A percentile compares a stretch with the other conserved stretches of the same genome.
phyloP scores from a whole-genome alignment of 768 basidiomycete genomes.

The Auricularia sp. region DNA sequence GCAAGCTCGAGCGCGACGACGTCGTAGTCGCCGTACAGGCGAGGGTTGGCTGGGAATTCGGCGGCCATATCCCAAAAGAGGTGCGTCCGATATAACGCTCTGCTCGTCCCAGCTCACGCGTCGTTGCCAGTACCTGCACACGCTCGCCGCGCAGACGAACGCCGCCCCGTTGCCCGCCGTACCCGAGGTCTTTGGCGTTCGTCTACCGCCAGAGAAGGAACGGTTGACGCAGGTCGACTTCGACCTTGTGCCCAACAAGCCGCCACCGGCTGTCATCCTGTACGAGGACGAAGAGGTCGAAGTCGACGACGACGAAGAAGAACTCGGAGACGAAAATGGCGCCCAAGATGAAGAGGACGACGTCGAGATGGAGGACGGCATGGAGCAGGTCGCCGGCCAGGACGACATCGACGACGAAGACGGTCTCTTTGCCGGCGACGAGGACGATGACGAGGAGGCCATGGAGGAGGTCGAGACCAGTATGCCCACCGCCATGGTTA shows the following conservation, averaged over 20 bases:
- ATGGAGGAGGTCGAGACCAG: conserved; percentile 63
- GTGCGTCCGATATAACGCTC: conserved; percentile 29
- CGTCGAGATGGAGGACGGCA: conserved; percentile 57
- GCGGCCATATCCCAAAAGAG: conserved; percentile 82
- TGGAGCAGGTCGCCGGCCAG: conserved; percentile 6
- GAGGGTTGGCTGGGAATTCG: conserved; percentile 87
- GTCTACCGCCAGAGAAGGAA: conserved; percentile 55
- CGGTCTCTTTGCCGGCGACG: conserved; percentile 67
- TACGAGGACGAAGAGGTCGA: conserved; percentile 76
- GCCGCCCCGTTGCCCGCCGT: conserved; percentile 70
- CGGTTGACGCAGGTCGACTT: conserved; percentile 76
- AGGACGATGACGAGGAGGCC: conserved; percentile 62
- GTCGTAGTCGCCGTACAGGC: conserved; percentile 74
- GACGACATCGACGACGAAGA: conserved; percentile 61
- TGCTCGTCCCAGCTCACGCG: background rate
- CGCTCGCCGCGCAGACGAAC: conserved; percentile 77
- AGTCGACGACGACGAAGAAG: conserved; percentile 63
- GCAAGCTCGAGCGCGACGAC: conserved; percentile 79
- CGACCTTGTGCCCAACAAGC: conserved; percentile 76
- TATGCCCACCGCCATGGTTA: background rate
- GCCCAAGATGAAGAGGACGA: conserved; percentile 38
- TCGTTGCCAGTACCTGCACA: conserved; percentile 52
- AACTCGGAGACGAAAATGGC: conserved; percentile 23
- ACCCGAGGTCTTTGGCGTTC: conserved; percentile 82
- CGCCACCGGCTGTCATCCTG: conserved; percentile 63